Percentiles rank a stretch among this genome's conserved stretches.
phyloP scores from a whole-genome alignment of 176 grass and related monocot species.

The Alopecurus myosuroides region DNA sequence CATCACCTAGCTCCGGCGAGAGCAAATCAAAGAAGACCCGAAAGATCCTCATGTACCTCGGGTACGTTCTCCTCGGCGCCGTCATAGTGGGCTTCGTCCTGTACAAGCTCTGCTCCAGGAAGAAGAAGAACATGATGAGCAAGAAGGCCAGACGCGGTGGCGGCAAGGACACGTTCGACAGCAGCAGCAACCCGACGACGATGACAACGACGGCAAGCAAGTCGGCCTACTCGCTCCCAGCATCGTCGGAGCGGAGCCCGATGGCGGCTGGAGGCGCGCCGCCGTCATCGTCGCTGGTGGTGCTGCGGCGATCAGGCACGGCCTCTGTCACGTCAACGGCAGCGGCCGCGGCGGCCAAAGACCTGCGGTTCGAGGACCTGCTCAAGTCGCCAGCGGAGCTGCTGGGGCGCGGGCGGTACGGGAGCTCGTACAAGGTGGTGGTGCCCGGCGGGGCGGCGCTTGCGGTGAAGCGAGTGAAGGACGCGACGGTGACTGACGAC shows the following conservation, averaged over 20 bases:
- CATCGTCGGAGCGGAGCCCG: conserved; percentile 19
- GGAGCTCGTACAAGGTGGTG: conserved; percentile 72
- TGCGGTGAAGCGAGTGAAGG: conserved; percentile 70
- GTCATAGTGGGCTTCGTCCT: conserved; percentile 26
- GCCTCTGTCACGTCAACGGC: conserved; percentile 12
- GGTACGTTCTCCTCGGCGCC: conserved; percentile 40
- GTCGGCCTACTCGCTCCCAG: conserved; percentile 30
- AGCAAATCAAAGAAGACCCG: background rate
- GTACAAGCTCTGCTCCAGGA: conserved; percentile 35
- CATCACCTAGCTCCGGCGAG: background rate
- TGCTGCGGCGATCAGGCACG: conserved; percentile 33
- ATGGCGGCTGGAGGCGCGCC: background rate
- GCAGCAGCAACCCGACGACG: conserved; percentile 11
- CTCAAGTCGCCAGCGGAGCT: conserved; percentile 67
- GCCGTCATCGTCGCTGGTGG: conserved; percentile 21
- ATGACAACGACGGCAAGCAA: conserved; percentile 10
- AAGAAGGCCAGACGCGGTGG: background rate
- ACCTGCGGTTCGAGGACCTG: conserved; percentile 60
- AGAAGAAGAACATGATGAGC: background rate
- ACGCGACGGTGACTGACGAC: conserved; percentile 17
- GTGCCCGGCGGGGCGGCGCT: conserved; percentile 34
- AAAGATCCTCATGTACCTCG: conserved; percentile 29
- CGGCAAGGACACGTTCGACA: background rate
- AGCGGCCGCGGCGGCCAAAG: conserved; percentile 13
- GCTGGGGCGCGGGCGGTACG: conserved; percentile 53